Base-by-base conservation (phyloP, 768 basidiomycete genomes). In the Russula lepida region DNA sequence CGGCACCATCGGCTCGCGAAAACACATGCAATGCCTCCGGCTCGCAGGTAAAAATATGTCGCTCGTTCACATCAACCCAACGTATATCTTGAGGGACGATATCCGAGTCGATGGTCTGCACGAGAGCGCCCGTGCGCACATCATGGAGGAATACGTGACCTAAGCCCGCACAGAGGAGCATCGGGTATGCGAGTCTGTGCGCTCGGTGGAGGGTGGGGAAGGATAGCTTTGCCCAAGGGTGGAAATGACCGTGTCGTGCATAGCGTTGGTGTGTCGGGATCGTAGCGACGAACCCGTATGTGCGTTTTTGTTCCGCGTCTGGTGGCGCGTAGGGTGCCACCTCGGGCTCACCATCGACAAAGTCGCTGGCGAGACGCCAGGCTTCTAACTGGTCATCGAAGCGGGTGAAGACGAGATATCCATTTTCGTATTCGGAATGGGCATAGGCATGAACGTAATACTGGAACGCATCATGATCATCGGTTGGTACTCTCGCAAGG, bases 391-490 rank as follows among this genome's bases (percentile, higher is more conserved):
- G 67, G 9, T 78, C 77, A 32, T 76, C 78, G 23, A 69, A 48
- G 32, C 85, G 80, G 67, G 89, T 85, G 69, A 89, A 88, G 50
- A 91, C 73, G 50, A 90, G 73, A 67, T 81, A 89, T 9, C 90
- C 89, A 30, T 79, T 73, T 15, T 76, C 82, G 64, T 89, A 92
- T 71, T 92, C 90, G 65, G 82, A 80, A 67, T 91, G 89, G 0
- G 88, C 88, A 50, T 76, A 79, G 9, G 68, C 63, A 35, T 79
- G 78, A 30, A 86, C 80, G 67, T 84, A 77, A 21, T 62, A 66
- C 81, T 84, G 64, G 27, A 69, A 25, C 19, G 9, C 50, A 21
- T 15, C 32, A 19, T 32, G 30, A 17, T 48, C 27, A 49, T 21
- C 39, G n/a, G 50, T 32, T 21, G 4, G 52, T 47, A 58, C 8